A percentile compares a stretch with the other conserved stretches of the same genome.
phyloP scores from a whole-genome alignment of 306 rosid genomes.

The Cicer cuneatum region DNA sequence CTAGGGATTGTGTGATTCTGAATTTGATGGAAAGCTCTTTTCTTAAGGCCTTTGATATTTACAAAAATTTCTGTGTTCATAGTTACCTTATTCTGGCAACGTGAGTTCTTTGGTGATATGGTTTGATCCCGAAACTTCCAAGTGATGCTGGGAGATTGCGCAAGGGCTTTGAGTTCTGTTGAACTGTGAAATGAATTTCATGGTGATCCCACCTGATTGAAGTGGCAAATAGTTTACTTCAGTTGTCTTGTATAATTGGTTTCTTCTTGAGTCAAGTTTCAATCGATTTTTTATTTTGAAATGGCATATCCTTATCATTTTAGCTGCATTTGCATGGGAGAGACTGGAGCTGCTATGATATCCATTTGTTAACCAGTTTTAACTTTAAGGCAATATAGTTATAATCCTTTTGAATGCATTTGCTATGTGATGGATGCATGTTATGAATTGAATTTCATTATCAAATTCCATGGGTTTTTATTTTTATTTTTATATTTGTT shows the following conservation, averaged over 20 bases:
- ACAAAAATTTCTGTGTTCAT: not conserved
- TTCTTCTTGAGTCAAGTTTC: slow-evolving; percentile 1
- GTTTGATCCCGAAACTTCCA: slow-evolving; percentile 33
- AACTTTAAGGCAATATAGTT: not conserved
- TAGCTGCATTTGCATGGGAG: not conserved
- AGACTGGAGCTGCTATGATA: not conserved
- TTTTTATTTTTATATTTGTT: not conserved
- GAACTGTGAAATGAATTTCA: slow-evolving; percentile 41
- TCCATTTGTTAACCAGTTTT: slow-evolving; percentile 8
- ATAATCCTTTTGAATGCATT: slow-evolving; percentile 21
- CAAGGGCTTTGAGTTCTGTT: slow-evolving; percentile 52
- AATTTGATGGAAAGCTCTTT: slow-evolving; percentile 11
- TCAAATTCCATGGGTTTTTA: not conserved
- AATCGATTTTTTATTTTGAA: slow-evolving; percentile 8
- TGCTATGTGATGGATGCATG: slow-evolving; percentile 1
- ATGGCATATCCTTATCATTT: not conserved
- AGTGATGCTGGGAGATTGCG: slow-evolving; percentile 55
- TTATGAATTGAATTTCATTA: slow-evolving; percentile 20
- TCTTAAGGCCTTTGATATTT: not conserved
- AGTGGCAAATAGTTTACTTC: slow-evolving; percentile 31
- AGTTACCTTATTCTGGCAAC: not conserved
- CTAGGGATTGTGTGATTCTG: not conserved
- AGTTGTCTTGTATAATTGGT: not conserved
- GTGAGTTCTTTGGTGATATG: not conserved
- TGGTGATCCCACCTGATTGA: slow-evolving; percentile 47